Evolutionary conservation across 2,329 filamentous ascomycete species (phyloP).

Genomic region (Emergomyces africanus): DNA sequence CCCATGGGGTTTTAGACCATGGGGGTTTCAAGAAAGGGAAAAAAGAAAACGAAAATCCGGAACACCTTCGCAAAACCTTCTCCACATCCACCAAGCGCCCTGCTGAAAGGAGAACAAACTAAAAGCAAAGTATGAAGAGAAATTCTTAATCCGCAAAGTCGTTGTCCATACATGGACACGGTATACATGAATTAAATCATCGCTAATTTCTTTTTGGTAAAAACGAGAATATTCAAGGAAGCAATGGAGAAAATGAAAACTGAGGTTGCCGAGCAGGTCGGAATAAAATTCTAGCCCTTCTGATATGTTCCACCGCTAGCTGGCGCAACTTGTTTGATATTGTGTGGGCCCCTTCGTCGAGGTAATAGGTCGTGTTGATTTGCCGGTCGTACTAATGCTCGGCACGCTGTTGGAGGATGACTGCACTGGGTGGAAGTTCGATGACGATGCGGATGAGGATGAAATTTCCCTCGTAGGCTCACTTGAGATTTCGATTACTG

Average conservation of each 20-base stretch:
- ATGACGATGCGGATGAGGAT: background rate
- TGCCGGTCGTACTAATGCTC: background rate
- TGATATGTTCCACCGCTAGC: background rate
- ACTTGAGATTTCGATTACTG: background rate
- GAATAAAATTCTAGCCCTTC: background rate
- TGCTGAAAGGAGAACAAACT: background rate
- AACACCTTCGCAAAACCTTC: background rate
- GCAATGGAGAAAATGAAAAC: background rate
- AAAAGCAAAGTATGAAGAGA: background rate
- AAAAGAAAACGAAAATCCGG: background rate
- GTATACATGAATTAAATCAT: background rate
- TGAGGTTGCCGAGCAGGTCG: background rate
- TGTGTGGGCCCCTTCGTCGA: background rate
- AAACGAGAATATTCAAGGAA: background rate
- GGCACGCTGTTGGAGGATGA: background rate
- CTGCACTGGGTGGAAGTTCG: background rate
- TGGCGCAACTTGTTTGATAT: background rate
- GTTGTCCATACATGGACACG: background rate
- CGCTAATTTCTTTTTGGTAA: background rate
- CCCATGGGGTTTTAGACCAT: background rate
- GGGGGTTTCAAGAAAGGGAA: background rate
- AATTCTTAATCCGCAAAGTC: background rate
- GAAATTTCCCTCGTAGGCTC: background rate
- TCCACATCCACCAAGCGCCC: background rate
- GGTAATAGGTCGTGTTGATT: background rate